Conservation (phyloP, 495 filamentous ascomycete species). For the Lichenothelia convexa region DNA sequence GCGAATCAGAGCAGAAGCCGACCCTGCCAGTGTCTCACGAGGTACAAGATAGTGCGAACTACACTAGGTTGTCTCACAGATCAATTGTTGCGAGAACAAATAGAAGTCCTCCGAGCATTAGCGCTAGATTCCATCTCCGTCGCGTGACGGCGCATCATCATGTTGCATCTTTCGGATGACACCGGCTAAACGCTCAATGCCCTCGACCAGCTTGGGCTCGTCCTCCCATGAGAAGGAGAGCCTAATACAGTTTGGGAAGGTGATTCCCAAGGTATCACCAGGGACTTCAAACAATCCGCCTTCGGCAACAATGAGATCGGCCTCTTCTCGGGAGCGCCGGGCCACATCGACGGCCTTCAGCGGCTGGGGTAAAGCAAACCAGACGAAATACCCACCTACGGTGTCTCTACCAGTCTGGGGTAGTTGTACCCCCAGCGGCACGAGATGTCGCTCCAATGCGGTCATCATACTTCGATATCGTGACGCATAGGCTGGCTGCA, state of each 20-base stretch:
- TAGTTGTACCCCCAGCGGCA: conserved; percentile 37
- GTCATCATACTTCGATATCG: conserved; percentile 35
- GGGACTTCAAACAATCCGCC: conserved; percentile 51
- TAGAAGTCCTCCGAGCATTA: too few relatives aligned
- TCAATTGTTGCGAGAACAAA: too few relatives aligned
- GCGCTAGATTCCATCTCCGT: too few relatives aligned
- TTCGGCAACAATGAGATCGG: conserved; percentile 42
- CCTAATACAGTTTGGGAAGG: conserved; percentile 38
- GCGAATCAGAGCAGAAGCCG: too few relatives aligned
- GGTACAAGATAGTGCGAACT: too few relatives aligned
- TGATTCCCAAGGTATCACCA: conserved; percentile 28
- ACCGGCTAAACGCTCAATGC: conserved; percentile 40
- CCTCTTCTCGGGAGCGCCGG: conserved; percentile 29
- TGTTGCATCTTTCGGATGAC: conserved; percentile 21
- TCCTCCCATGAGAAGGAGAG: conserved; percentile 65
- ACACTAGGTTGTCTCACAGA: too few relatives aligned
- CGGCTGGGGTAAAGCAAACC: conserved; percentile 42
- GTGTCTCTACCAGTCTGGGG: conserved; percentile 21
- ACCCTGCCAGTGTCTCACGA: too few relatives aligned
- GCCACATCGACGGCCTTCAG: conserved; percentile 37
- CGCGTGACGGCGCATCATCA: too few relatives aligned
- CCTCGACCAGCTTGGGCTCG: conserved; percentile 46
- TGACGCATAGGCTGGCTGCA: conserved; percentile 34
- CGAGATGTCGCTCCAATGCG: conserved; percentile 36
- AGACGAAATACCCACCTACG: conserved; percentile 67